A percentile compares a stretch with the other conserved stretches of the same genome.
Conservation (phyloP, 83 land plant genomes). For the Larix sibirica region DNA sequence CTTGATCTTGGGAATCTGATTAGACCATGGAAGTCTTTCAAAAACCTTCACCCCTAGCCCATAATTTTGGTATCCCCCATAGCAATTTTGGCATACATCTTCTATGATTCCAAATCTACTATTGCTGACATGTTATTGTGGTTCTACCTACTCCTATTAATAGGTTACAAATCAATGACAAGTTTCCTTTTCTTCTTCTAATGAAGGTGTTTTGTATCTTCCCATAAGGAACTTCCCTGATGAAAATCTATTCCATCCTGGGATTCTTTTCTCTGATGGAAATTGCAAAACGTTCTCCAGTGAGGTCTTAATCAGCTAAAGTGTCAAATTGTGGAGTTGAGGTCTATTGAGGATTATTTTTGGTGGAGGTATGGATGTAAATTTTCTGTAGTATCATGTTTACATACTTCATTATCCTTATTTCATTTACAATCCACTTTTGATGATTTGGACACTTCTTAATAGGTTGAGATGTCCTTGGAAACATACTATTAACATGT, state of each 20-base stretch:
- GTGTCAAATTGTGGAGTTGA: not conserved
- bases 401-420: not conserved
- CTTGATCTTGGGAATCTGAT: too few species aligned
- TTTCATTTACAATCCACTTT: not conserved
- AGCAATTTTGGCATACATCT: not conserved
- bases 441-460: not conserved
- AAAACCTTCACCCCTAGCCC: too few species aligned
- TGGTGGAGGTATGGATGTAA: not conserved
- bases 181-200: not conserved
- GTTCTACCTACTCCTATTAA: not conserved
- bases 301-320: not conserved
- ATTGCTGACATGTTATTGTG: not conserved
- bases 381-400: not conserved
- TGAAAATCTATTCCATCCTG: not conserved
- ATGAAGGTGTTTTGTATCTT: not conserved
- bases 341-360: not conserved
- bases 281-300: not conserved
- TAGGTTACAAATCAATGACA: not conserved
- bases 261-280: constrained; percentile 2
- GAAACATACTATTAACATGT: not conserved
- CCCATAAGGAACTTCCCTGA: not conserved
- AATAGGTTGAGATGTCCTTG: not conserved
- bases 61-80: too few species aligned
- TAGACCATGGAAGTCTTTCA: too few species aligned
- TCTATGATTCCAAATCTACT: not conserved